These are phyloP conservation scores for Gnetum montanum DNA, from an alignment of 75 land plant genomes.

Conservation along the genomic window DNA sequence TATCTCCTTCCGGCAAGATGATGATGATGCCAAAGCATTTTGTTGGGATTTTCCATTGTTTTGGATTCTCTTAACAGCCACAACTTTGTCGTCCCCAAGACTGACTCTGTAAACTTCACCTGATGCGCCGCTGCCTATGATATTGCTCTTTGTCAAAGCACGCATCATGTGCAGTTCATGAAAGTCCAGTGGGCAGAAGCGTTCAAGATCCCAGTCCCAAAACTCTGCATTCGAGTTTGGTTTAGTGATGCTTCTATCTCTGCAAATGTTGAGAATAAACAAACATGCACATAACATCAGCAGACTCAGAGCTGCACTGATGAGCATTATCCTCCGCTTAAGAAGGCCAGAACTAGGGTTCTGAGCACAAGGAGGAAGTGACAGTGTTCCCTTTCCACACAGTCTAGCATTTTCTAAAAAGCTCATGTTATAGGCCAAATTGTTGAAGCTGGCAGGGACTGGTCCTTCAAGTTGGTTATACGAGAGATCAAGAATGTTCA, in stretches of 20 bases:
- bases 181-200: constrained; percentile 69
- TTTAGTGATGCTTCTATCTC: constrained; percentile 2
- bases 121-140: constrained; percentile 67
- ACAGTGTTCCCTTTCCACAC: constrained; percentile 1
- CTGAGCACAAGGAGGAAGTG: background rate
- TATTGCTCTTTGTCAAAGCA: constrained; percentile 35
- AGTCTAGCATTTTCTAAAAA: constrained; percentile 28
- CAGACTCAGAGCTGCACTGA: constrained; percentile 2
- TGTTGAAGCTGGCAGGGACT: constrained; percentile 16
- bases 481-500: constrained; percentile 33
- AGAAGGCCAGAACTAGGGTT: background rate
- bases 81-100: background rate
- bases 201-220: constrained; percentile 75
- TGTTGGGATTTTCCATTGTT: constrained; percentile 3
- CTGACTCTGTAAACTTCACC: constrained; percentile 60
- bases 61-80: constrained; percentile 49
- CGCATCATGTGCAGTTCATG: constrained; percentile 27
- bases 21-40: too few relatives aligned
- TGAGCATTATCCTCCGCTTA: background rate
- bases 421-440: constrained; percentile 21
- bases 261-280: too few relatives aligned
- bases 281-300: background rate
- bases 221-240: background rate
- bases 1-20: constrained; percentile 32
- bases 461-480: constrained; percentile 25